Percentiles rank a stretch among this genome's conserved stretches.
Evolutionary conservation across 176 grass and related monocot species (phyloP).

Genomic region (Oryza meridionalis): DNA sequence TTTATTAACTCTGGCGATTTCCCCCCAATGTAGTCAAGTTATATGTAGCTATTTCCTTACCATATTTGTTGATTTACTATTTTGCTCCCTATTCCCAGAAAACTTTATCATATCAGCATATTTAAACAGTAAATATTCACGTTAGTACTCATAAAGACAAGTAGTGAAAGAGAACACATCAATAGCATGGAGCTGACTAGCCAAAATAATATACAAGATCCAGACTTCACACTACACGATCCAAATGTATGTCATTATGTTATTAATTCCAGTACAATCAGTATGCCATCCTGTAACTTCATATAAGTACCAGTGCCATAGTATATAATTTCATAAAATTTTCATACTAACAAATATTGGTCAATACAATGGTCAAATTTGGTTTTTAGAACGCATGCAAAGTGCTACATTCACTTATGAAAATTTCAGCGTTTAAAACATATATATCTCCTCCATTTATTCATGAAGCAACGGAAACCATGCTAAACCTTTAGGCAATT

Average conservation of each 20-base stretch:
- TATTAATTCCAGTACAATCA: neutral
- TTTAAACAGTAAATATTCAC: neutral
- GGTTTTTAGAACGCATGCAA: neutral
- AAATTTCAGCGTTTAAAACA: neutral
- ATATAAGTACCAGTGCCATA: neutral
- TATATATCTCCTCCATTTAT: neutral
- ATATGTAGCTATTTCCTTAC: conserved; percentile 6
- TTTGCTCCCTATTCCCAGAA: neutral
- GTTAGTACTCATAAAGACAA: neutral
- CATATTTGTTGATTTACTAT: neutral
- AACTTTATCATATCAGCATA: neutral
- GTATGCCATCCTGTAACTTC: neutral
- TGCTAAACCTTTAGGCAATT: neutral
- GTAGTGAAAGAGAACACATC: neutral
- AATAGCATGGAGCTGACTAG: conserved; percentile 13
- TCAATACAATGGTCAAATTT: neutral
- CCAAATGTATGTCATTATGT: neutral
- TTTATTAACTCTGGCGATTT: neutral
- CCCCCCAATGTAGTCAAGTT: neutral
- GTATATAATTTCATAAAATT: neutral
- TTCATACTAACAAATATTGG: neutral
- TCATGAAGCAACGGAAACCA: conserved; percentile 6
- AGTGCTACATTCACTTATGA: neutral
- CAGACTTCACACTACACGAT: conserved; percentile 4
- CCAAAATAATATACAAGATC: neutral